These are phyloP conservation scores for Agaricus blazei DNA, from an alignment of 768 basidiomycete species.

Conservation along the genomic window DNA sequence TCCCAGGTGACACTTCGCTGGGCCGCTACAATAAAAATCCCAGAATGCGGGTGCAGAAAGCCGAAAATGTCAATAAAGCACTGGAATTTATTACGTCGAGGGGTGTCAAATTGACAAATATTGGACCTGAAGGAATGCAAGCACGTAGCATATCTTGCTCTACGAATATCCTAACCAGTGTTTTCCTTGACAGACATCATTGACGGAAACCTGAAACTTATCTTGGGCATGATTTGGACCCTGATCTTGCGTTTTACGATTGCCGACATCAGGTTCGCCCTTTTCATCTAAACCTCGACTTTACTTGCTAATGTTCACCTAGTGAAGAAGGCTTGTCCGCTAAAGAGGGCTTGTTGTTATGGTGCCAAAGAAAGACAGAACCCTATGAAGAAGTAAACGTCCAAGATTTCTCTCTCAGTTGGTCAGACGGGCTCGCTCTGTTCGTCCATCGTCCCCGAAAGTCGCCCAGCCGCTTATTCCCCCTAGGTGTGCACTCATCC, in stretches of 20 bases:
- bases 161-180: not conserved
- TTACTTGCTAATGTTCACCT: slow-evolving; percentile 12
- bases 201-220: slow-evolving; percentile 97
- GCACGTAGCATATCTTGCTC: not conserved
- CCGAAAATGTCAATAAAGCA: slow-evolving; percentile 97
- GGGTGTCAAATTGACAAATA: slow-evolving; percentile 95
- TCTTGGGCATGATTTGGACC: slow-evolving; percentile 99
- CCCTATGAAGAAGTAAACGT: slow-evolving; percentile 91
- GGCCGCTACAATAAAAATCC: slow-evolving; percentile 93
- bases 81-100: slow-evolving; percentile 91
- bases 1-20: slow-evolving; percentile 80
- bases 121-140: slow-evolving; percentile 83
- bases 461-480: slow-evolving; percentile 6
- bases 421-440: slow-evolving; percentile 95
- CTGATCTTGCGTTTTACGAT: slow-evolving; percentile 96
- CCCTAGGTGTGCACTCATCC: slow-evolving; percentile 90
- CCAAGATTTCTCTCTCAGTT: slow-evolving; percentile 88
- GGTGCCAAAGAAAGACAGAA: slow-evolving; percentile 96
- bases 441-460: slow-evolving; percentile 34
- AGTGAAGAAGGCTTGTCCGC: slow-evolving; percentile 99
- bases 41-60: slow-evolving; percentile 91
- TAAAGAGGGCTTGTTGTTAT: slow-evolving; percentile 93
- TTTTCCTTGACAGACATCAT: slow-evolving; percentile 73
- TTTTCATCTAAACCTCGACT: not conserved
- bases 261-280: slow-evolving; percentile 90